These are phyloP conservation scores for Cladobotryum mycophilum DNA, from an alignment of 2,329 filamentous ascomycete species.

Conservation along the genomic window DNA sequence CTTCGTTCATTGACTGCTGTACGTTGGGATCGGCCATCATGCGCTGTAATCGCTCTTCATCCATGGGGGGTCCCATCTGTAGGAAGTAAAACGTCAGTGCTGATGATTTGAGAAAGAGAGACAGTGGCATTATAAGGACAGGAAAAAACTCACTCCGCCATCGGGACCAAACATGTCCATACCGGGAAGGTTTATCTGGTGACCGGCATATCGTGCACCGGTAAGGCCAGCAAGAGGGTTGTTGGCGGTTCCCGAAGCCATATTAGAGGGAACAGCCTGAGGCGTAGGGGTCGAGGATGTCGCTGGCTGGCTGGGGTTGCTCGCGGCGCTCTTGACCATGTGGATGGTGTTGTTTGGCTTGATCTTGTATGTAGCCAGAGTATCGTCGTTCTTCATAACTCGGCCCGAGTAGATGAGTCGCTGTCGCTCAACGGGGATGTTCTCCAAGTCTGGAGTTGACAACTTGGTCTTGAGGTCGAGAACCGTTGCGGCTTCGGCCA, in stretches of 20 bases:
- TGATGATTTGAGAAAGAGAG: constrained; percentile 11
- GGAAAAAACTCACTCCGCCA: constrained; percentile 66
- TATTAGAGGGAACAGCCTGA: constrained; percentile 58
- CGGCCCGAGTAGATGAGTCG: constrained; percentile 96
- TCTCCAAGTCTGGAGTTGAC: constrained; percentile 71
- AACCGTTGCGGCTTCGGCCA: constrained; percentile 69
- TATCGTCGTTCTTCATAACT: constrained; percentile 91
- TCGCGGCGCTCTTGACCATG: constrained; percentile 91
- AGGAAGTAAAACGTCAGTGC: constrained; percentile 16
- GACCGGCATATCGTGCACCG: constrained; percentile 87
- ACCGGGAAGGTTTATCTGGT: constrained; percentile 73
- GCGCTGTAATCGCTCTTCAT: constrained; percentile 71
- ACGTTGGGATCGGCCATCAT: constrained; percentile 88
- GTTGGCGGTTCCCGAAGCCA: constrained; percentile 76
- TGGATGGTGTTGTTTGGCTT: constrained; percentile 95
- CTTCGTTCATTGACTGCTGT: constrained; percentile 83
- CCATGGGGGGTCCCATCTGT: constrained; percentile 83
- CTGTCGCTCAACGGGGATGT: constrained; percentile 81
- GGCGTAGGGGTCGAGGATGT: constrained; percentile 36
- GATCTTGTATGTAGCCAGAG: constrained; percentile 82
- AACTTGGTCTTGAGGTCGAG: constrained; percentile 87
- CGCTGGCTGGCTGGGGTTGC: constrained; percentile 55
- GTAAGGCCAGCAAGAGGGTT: constrained; percentile 88
- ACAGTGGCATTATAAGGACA: not conserved
- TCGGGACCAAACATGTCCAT: constrained; percentile 89